These are phyloP conservation scores for Trichophyton schoenleinii DNA, from an alignment of 2,329 filamentous ascomycete species.

Conservation along the genomic window DNA sequence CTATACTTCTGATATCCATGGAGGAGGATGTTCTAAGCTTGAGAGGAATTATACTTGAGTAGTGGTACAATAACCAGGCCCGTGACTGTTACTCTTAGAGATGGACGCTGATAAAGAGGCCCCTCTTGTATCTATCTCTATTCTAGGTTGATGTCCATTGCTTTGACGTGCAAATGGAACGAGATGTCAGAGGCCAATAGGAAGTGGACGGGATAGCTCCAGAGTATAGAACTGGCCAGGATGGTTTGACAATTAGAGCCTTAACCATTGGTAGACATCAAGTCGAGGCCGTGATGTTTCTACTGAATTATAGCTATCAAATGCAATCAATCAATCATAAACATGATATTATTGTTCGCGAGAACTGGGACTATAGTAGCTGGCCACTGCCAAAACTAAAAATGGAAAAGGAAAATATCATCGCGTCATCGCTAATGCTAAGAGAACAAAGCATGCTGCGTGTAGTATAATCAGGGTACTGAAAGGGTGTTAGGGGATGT, in stretches of 20 bases:
- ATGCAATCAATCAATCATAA: background rate
- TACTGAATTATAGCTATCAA: background rate
- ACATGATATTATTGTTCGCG: background rate
- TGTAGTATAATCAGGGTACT: background rate
- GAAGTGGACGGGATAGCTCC: background rate
- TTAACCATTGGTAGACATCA: background rate
- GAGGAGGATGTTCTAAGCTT: too few species aligned
- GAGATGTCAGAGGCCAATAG: background rate
- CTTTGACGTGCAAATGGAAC: too few species aligned
- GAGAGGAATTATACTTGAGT: too few species aligned
- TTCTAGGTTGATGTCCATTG: too few species aligned
- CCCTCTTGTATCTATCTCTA: too few species aligned
- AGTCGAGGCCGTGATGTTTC: background rate
- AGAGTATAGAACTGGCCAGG: background rate
- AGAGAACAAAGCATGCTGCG: background rate
- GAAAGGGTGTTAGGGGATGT: background rate
- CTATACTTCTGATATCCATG: too few species aligned
- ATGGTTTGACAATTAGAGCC: too few species aligned
- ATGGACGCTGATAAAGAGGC: too few species aligned
- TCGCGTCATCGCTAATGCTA: background rate
- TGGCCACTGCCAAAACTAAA: background rate
- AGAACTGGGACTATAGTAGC: background rate
- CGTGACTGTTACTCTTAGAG: too few species aligned
- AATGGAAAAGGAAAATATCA: background rate
- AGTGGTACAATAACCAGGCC: too few species aligned